phyloP scores from a whole-genome alignment of 2,329 filamentous ascomycete species.

The Cucurbitaria berberidis region DNA sequence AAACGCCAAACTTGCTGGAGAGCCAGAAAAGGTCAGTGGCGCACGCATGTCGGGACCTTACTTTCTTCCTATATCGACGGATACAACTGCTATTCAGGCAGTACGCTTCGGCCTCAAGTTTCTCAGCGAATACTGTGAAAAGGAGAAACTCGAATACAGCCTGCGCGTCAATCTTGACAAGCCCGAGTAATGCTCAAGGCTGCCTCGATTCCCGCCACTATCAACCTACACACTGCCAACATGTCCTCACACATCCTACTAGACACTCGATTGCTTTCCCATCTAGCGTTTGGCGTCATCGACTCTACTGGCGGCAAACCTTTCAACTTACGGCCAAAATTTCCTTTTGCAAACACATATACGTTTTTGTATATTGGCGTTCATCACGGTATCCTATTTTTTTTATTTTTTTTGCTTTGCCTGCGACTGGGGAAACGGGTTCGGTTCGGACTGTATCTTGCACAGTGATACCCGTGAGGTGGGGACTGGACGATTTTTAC shows the following conservation, averaged over 20 bases:
- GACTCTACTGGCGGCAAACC: too few relatives aligned
- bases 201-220: too few relatives aligned
- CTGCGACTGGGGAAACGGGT: neutral
- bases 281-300: neutral
- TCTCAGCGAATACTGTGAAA: slow-evolving; percentile 52
- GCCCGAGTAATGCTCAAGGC: slow-evolving; percentile 11
- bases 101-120: slow-evolving; percentile 53
- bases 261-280: neutral
- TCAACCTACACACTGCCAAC: neutral
- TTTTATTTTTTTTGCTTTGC: too few relatives aligned
- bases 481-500: neutral
- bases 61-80: slow-evolving; percentile 49
- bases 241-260: too few relatives aligned
- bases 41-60: slow-evolving; percentile 47
- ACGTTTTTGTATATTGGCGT: neutral
- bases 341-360: too few relatives aligned
- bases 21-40: slow-evolving; percentile 43
- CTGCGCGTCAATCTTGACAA: slow-evolving; percentile 38
- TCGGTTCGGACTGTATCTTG: neutral
- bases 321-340: too few relatives aligned
- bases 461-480: neutral
- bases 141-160: slow-evolving; percentile 34
- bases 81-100: slow-evolving; percentile 53
- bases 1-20: slow-evolving; percentile 25
- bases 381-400: neutral